Evolutionary conservation across 2,329 filamentous ascomycete genomes (phyloP).

Genomic region (Dactylellina leptospora): DNA sequence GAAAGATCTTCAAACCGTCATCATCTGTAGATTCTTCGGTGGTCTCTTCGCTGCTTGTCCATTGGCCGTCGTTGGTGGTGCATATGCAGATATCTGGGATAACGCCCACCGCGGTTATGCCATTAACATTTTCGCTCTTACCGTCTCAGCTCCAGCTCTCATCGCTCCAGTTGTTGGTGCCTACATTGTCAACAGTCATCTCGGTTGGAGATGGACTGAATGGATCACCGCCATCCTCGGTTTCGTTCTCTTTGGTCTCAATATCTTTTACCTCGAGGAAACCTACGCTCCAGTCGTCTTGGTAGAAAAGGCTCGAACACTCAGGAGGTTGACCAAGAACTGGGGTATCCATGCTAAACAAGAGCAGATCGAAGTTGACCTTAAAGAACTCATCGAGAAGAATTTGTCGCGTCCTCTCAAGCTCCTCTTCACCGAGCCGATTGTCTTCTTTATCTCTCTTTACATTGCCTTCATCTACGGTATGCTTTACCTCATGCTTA

Average conservation of each 20-base stretch:
- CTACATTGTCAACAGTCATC: constrained; percentile 70
- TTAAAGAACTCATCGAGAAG: constrained; percentile 68
- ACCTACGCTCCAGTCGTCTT: constrained; percentile 76
- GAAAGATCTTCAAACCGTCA: constrained; percentile 74
- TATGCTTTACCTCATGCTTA: constrained; percentile 84
- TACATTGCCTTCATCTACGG: constrained; percentile 81
- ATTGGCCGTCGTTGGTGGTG: constrained; percentile 73
- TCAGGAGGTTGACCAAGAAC: constrained; percentile 72
- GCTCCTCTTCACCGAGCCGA: constrained; percentile 74
- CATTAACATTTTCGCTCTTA: constrained; percentile 69
- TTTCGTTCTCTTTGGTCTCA: constrained; percentile 68
- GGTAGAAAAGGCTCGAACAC: constrained; percentile 68
- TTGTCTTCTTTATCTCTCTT: constrained; percentile 72
- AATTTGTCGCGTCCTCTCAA: constrained; percentile 73
- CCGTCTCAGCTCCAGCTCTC: constrained; percentile 73
- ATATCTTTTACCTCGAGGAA: constrained; percentile 72
- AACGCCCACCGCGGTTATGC: constrained; percentile 70
- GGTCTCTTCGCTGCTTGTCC: constrained; percentile 75
- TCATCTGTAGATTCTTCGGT: constrained; percentile 79
- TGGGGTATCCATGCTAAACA: constrained; percentile 77
- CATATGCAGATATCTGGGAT: constrained; percentile 77
- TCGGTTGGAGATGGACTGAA: constrained; percentile 79
- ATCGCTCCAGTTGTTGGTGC: constrained; percentile 75
- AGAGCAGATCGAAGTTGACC: constrained; percentile 75
- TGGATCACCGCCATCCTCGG: constrained; percentile 73